These are phyloP conservation scores for Magnusiomyces fungicola DNA, from an alignment of 1,139 yeast genomes.

Conservation along the genomic window DNA sequence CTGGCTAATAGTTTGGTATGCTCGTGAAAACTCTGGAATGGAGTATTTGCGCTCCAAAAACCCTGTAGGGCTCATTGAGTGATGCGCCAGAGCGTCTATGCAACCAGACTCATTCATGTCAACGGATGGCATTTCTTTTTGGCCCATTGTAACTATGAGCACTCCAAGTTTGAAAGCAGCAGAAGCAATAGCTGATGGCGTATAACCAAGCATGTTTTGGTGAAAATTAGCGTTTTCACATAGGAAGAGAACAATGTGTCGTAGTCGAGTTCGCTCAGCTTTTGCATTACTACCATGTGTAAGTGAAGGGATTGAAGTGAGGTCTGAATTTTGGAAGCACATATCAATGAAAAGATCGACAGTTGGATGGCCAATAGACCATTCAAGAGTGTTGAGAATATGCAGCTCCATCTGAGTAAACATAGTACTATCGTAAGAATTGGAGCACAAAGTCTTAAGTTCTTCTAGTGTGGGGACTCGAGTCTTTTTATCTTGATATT, in stretches of 20 bases:
- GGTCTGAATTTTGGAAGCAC: constrained; percentile 23
- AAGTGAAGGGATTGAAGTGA: too few species aligned
- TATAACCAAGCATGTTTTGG: constrained; percentile 53
- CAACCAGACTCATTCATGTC: constrained; percentile 19
- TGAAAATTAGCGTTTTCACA: constrained; percentile 75
- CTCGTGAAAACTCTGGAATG: constrained; percentile 17
- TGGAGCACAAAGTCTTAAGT: constrained; percentile 69
- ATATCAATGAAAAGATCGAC: constrained; percentile 31
- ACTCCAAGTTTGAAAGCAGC: constrained; percentile 69
- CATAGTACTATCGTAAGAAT: constrained; percentile 82
- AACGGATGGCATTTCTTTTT: constrained; percentile 8
- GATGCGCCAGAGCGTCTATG: constrained; percentile 23
- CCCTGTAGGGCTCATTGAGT: constrained; percentile 22
- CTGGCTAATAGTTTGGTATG: constrained; percentile 10
- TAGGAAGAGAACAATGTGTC: constrained; percentile 51
- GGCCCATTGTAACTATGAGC: constrained; percentile 23
- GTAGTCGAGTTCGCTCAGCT: constrained; percentile 22
- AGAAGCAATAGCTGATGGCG: constrained; percentile 57
- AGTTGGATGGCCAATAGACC: constrained; percentile 64
- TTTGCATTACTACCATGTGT: too few species aligned
- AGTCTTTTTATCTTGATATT: constrained; percentile 81
- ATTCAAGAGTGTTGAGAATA: constrained; percentile 71
- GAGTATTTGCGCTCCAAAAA: constrained; percentile 29
- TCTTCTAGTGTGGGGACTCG: constrained; percentile 78
- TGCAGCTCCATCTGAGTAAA: constrained; percentile 94